phyloP scores from a whole-genome alignment of 805 yeast genomes.

The Maudiozyma pseudohumilis region DNA sequence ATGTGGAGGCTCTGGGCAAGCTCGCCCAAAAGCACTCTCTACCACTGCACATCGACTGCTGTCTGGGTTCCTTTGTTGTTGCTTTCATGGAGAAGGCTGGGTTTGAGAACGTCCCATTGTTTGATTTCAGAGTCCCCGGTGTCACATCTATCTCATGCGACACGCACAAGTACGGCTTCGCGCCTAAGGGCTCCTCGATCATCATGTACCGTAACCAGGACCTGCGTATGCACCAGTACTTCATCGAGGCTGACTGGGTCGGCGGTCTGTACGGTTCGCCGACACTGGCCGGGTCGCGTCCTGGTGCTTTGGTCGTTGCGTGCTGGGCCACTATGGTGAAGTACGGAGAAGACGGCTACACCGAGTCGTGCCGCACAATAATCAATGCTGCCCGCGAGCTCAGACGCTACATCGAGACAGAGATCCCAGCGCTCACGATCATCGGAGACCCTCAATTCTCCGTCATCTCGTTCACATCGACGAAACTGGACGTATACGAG shows the following conservation, averaged over 20 bases:
- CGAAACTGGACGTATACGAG: constrained; percentile 57
- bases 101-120: constrained; percentile 32
- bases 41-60: constrained; percentile 92
- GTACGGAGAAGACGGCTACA: constrained; percentile 80
- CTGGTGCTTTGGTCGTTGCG: constrained; percentile 95
- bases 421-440: constrained; percentile 50
- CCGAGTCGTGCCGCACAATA: constrained; percentile 53
- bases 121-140: constrained; percentile 81
- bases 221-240: constrained; percentile 75
- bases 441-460: constrained; percentile 82
- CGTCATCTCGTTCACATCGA: constrained; percentile 69
- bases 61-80: constrained; percentile 86
- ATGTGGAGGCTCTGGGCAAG: constrained; percentile 60
- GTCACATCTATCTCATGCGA: constrained; percentile 99
- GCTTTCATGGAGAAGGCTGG: constrained; percentile 67
- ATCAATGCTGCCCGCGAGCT: constrained; percentile 54
- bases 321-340: constrained; percentile 91
- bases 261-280: constrained; percentile 97
- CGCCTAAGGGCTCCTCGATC: constrained; percentile 92
- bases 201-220: constrained; percentile 73
- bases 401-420: constrained; percentile 36
- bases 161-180: constrained; percentile 98
- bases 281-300: constrained; percentile 91
- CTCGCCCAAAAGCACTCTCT: constrained; percentile 53
- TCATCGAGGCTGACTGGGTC: constrained; percentile 72